These are phyloP conservation scores for Trichoderma harzianum DNA, from an alignment of 2,329 filamentous ascomycete species.

Conservation along the genomic window DNA sequence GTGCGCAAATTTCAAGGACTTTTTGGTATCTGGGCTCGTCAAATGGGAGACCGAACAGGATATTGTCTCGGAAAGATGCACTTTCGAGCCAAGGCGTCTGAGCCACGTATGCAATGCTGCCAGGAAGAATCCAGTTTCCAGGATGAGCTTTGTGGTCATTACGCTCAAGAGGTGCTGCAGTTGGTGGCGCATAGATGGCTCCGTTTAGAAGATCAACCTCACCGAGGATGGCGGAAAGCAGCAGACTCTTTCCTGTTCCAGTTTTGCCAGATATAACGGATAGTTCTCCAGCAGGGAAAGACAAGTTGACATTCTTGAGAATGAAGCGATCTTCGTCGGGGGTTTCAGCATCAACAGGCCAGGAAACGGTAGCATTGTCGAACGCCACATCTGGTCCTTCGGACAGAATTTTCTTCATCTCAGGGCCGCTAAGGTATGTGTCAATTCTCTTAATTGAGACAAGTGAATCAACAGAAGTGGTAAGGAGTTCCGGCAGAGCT, in stretches of 20 bases:
- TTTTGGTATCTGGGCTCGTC: constrained; percentile 66
- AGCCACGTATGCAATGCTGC: constrained; percentile 69
- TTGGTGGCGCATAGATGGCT: constrained; percentile 51
- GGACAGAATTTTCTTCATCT: constrained; percentile 54
- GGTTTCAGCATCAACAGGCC: constrained; percentile 64
- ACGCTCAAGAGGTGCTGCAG: constrained; percentile 51
- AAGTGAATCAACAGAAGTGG: constrained; percentile 66
- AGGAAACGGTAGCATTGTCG: constrained; percentile 65
- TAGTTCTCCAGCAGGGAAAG: constrained; percentile 65
- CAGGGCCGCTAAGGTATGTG: constrained; percentile 64
- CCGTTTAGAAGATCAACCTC: constrained; percentile 69
- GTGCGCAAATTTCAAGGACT: constrained; percentile 68
- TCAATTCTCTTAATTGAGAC: constrained; percentile 72
- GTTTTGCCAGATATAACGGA: constrained; percentile 76
- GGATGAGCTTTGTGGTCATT: constrained; percentile 60
- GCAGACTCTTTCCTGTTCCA: constrained; percentile 72
- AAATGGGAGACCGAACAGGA: constrained; percentile 70
- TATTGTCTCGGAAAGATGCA: constrained; percentile 72
- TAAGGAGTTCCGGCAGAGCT: constrained; percentile 69
- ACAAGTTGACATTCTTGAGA: constrained; percentile 60
- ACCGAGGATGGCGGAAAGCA: constrained; percentile 70
- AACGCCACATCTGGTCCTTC: constrained; percentile 61
- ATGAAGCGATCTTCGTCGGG: constrained; percentile 60
- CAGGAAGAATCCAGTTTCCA: constrained; percentile 66
- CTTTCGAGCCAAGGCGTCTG: constrained; percentile 87